Base-by-base conservation (phyloP, 345 rosid species). In the Laguncularia racemosa region DNA sequence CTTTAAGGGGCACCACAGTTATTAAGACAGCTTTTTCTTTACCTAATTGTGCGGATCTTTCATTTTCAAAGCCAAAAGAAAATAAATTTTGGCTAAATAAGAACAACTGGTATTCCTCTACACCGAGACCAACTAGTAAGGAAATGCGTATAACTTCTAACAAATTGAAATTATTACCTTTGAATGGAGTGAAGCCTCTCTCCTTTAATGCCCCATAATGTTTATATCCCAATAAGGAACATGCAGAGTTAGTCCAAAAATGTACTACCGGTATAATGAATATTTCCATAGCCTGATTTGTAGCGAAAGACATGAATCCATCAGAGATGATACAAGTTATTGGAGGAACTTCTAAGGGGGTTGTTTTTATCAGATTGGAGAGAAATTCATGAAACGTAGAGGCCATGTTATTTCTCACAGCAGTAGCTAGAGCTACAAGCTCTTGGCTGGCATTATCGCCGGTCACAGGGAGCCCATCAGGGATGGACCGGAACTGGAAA, bases 241-340 rank as follows among this genome's bases (percentile, higher is more conserved):
- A 46, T 3, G 59, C 66, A 23, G 52, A 45, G 18, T 17, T 23
- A 12, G 58, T 53, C 66, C 66, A 62, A 15, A 62, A 62, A 21
- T 45, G 43, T 13, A 38, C 53, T 0, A 19, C 43, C 1, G 66
- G 66, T 5, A 62, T 9, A 13, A 23, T 51, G 51, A 53, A 43
- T 46, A 53, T 18, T 16, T 62, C 21, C 13, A n/a, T 16, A 14
- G 53, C 58, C 21, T 51, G 21, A 21, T 55, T 19, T 1, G 21
- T 47, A 0, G 59, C 17, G 28, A 62, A 62, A 14, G 58, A 45
- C 59, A 53, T 62, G 46, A 62, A 20, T 12, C 50, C 51, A 54
- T 62, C 66, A 16, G 59, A 62, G 13, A 62, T 13, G 4, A 62
- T 26, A 16, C 66, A 62, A 10, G 66, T 40, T 16, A 62, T 53